phyloP scores from a whole-genome alignment of 345 rosid genomes.

The Lumnitzera racemosa region DNA sequence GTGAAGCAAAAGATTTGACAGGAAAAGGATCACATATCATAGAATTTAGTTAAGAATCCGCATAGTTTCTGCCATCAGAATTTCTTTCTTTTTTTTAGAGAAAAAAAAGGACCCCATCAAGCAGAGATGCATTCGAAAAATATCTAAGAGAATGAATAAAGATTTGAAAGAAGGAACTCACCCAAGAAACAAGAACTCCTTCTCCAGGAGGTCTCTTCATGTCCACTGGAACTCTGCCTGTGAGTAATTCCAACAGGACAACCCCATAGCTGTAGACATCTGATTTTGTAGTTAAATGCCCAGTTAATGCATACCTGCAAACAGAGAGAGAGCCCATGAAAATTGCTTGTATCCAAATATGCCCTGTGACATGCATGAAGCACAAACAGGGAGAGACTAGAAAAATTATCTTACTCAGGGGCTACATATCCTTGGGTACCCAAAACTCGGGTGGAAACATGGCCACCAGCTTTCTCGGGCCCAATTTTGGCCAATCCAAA shows the following conservation, averaged over 20 bases:
- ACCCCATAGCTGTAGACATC: slow-evolving; percentile 93
- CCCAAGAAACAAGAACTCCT: slow-evolving; percentile 88
- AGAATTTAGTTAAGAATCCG: not conserved
- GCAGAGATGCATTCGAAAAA: not conserved
- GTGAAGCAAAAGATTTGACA: not conserved
- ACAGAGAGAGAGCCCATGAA: slow-evolving; percentile 2
- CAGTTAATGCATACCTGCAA: slow-evolving; percentile 80
- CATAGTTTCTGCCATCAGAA: not conserved
- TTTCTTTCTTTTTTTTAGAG: too few species aligned
- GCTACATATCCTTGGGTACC: slow-evolving; percentile 84
- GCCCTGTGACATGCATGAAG: not conserved
- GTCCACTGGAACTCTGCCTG: slow-evolving; percentile 86
- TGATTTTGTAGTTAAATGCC: slow-evolving; percentile 90
- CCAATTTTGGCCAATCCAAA: slow-evolving; percentile 76
- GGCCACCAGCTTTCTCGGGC: slow-evolving; percentile 66
- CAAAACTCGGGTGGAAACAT: slow-evolving; percentile 64
- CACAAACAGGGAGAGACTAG: not conserved
- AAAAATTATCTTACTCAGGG: slow-evolving; percentile 46
- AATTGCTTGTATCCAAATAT: not conserved
- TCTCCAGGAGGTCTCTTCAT: slow-evolving; percentile 75
- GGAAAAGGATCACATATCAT: not conserved
- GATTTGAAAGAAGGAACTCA: slow-evolving; percentile 14
- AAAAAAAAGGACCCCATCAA: too few species aligned
- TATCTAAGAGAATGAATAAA: not conserved
- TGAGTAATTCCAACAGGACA: slow-evolving; percentile 81